Evolutionary conservation across 2,329 filamentous ascomycete species (phyloP).

Genomic region (Fusarium duplospermum): DNA sequence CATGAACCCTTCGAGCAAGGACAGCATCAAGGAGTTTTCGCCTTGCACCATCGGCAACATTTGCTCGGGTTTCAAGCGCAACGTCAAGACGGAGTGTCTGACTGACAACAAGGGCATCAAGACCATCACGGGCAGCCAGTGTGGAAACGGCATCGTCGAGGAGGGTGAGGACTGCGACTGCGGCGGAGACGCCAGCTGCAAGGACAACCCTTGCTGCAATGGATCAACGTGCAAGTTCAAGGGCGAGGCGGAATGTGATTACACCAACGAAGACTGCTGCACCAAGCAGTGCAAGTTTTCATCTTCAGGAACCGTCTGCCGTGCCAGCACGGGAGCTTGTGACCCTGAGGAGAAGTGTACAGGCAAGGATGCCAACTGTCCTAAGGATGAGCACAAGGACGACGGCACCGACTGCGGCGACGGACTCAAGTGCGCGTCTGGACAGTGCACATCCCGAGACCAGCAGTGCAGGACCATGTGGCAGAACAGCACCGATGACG

Average conservation of each 20-base stretch:
- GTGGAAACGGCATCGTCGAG: constrained; percentile 98
- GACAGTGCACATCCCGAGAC: constrained; percentile 93
- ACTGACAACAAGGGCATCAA: constrained; percentile 86
- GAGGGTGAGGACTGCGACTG: constrained; percentile 96
- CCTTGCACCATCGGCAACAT: constrained; percentile 93
- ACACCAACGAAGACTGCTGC: constrained; percentile 86
- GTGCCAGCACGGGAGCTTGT: constrained; percentile 81
- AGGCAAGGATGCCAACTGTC: constrained; percentile 79
- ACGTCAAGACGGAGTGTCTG: constrained; percentile 81
- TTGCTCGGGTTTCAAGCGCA: constrained; percentile 84
- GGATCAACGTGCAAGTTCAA: constrained; percentile 81
- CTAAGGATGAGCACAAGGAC: constrained; percentile 73
- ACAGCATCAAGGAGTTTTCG: constrained; percentile 82
- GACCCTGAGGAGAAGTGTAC: constrained; percentile 88
- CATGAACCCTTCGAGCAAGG: constrained; percentile 92
- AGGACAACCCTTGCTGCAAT: constrained; percentile 84
- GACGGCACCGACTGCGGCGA: constrained; percentile 80
- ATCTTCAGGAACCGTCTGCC: constrained; percentile 78
- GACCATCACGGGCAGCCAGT: constrained; percentile 85
- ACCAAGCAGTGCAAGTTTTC: constrained; percentile 74
- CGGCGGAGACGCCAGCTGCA: constrained; percentile 79
- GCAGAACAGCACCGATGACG: constrained; percentile 75
- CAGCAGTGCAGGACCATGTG: constrained; percentile 89
- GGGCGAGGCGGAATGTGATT: constrained; percentile 79
- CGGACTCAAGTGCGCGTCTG: constrained; percentile 83